Percentiles rank a stretch among this genome's conserved stretches.
Conservation (phyloP, 768 basidiomycete genomes). For the Gloeostereum incarnatum region DNA sequence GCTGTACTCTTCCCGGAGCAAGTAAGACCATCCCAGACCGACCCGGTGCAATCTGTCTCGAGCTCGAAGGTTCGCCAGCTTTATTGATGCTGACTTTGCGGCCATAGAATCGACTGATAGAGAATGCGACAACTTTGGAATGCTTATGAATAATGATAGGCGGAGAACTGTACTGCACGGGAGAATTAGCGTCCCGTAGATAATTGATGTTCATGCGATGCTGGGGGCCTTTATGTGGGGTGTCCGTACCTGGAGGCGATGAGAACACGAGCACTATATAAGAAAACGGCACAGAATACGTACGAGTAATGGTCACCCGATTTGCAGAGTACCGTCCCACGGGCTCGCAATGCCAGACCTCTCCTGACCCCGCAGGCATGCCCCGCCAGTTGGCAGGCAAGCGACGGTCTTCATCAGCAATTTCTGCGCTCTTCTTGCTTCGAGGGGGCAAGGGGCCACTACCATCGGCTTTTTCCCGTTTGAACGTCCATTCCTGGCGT, state of each 20-base stretch:
- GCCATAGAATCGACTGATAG: constrained; percentile 59
- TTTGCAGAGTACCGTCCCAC: constrained; percentile 58
- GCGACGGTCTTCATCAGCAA: constrained; percentile 8
- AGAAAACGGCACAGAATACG: constrained; percentile 1
- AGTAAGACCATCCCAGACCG: constrained; percentile 48
- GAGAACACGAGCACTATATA: constrained; percentile 3
- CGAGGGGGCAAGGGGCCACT: constrained; percentile 2
- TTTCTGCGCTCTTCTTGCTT: not conserved
- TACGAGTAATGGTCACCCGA: constrained; percentile 7
- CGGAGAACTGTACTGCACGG: constrained; percentile 15
- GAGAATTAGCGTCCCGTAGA: constrained; percentile 38
- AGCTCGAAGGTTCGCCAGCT: too few relatives aligned
- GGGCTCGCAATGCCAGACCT: constrained; percentile 58
- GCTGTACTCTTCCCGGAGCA: constrained; percentile 69
- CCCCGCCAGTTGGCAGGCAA: constrained; percentile 28
- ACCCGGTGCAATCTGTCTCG: too few relatives aligned
- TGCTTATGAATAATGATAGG: constrained; percentile 72
- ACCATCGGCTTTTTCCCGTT: constrained; percentile 37
- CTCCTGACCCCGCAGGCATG: constrained; percentile 43
- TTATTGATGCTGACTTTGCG: too few relatives aligned
- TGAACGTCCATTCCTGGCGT: constrained; percentile 50
- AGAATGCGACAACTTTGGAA: constrained; percentile 71
- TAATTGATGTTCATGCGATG: constrained; percentile 60
- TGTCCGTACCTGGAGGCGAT: constrained; percentile 35
- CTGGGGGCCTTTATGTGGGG: constrained; percentile 57